Evolutionary conservation across 2,329 filamentous ascomycete genomes (phyloP), one percentile per base, ranked within the genome.

Genomic region (Scedosporium apiospermum): DNA sequence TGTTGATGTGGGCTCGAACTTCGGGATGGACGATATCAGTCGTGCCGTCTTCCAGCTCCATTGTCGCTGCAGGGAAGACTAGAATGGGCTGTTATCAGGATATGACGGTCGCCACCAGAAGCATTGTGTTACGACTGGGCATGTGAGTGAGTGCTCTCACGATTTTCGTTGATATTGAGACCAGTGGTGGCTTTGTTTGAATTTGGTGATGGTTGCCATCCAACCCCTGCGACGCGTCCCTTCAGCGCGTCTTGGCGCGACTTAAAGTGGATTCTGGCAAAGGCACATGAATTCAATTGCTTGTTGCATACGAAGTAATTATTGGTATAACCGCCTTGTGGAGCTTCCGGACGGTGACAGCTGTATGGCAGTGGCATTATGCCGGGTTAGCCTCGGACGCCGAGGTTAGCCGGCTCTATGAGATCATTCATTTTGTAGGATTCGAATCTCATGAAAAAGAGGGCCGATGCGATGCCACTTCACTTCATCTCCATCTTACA

Each of bases 1-100:
- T 96, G 77, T 90, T 93, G 71, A 99, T 88, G 76, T 97, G 91
- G 30, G 93, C 92, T 71, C 93, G 88, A 70, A 97, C 91, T 78
- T 96, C 91, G 51, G 92, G 91, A 73, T 98, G 92, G 63, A 98
- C 89, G 64, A 88, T 80, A 71, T 87, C 85, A 67, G 74, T 77
- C 63, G 74, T 72, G 63, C 74, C 78, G 60, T 84, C 82, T 66
- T 71, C 73, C 64, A 77, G 69, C 73, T 87, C 84, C 85, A 88
- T 87, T 62, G 61, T 68, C 65, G 64, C 41, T 57, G 46, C 38
- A 57, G 30, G 57, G 30, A 10, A 58, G 57, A 34, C 57, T 16
- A 34, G 34, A 21, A 10, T 16, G n/a, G 18, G 57, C 9, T 34
- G 12, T 3, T 18, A 10, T 58, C 12, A 16, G 9, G 23, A 26